phyloP scores from a whole-genome alignment of 768 basidiomycete genomes.

The Chalciporus pseudorubinellus region DNA sequence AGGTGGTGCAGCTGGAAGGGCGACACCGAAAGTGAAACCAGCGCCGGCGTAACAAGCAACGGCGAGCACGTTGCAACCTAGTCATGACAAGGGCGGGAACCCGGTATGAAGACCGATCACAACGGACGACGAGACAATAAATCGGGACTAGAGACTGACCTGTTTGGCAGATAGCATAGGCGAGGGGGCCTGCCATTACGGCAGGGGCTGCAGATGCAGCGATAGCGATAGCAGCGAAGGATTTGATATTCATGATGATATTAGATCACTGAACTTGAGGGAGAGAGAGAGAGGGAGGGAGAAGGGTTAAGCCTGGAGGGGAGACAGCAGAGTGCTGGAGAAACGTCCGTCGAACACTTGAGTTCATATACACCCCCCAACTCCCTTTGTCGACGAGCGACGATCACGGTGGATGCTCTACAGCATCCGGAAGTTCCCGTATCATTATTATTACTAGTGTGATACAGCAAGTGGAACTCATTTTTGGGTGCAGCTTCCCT shows the following conservation, averaged over 20 bases:
- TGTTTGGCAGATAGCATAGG: slow-evolving; percentile 25
- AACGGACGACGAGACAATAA: too few species aligned
- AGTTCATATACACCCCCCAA: neutral
- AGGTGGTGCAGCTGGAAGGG: slow-evolving; percentile 19
- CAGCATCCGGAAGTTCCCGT: too few species aligned
- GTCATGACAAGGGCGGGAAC: neutral
- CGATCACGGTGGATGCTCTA: neutral
- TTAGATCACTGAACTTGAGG: neutral
- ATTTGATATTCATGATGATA: slow-evolving; percentile 26
- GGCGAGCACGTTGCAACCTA: slow-evolving; percentile 25
- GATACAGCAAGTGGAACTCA: too few species aligned
- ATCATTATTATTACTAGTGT: too few species aligned
- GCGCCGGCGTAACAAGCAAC: slow-evolving; percentile 25
- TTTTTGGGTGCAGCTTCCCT: too few species aligned
- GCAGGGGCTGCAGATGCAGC: slow-evolving; percentile 11
- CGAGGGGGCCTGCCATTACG: slow-evolving; percentile 15
- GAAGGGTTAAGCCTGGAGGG: too few species aligned
- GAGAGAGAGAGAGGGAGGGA: neutral
- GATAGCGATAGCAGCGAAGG: slow-evolving; percentile 17
- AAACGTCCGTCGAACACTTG: neutral
- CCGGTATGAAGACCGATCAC: too few species aligned
- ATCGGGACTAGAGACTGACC: slow-evolving; percentile 13
- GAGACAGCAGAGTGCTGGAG: neutral
- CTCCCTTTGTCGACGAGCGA: neutral
- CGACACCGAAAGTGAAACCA: slow-evolving; percentile 23